A percentile compares a stretch with the other conserved stretches of the same genome.
Conservation (phyloP, 2,329 filamentous ascomycete species). For the Amesomyces nigricolor region DNA sequence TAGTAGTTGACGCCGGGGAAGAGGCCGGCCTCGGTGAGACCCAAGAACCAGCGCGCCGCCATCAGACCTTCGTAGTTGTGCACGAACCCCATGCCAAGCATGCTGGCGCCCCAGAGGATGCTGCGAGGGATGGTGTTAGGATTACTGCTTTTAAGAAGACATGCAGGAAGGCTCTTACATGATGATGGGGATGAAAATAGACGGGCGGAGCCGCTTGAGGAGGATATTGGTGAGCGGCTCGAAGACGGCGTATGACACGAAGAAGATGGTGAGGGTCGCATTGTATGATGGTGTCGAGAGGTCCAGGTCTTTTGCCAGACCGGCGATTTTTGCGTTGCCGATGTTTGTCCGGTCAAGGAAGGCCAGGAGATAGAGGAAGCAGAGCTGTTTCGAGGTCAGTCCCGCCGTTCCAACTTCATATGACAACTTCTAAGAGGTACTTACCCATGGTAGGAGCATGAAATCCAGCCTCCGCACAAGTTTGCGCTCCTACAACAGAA, state of each 20-base stretch:
- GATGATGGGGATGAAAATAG: constrained; percentile 73
- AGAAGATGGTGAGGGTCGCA: constrained; percentile 73
- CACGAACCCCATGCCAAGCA: constrained; percentile 65
- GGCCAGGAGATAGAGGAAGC: constrained; percentile 66
- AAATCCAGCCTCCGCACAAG: constrained; percentile 31
- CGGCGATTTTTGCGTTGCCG: constrained; percentile 60
- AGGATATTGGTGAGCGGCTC: constrained; percentile 75
- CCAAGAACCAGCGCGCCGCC: constrained; percentile 65
- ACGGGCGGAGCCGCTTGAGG: constrained; percentile 69
- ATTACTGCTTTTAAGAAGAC: not conserved
- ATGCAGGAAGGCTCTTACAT: constrained; percentile 51
- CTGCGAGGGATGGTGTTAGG: constrained; percentile 29
- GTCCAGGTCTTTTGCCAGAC: constrained; percentile 49
- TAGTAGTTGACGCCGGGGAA: constrained; percentile 67
- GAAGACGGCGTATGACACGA: constrained; percentile 76
- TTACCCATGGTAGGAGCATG: constrained; percentile 35
- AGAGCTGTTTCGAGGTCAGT: constrained; percentile 44
- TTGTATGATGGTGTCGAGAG: constrained; percentile 66
- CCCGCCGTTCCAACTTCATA: not conserved
- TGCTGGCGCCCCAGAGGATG: constrained; percentile 59
- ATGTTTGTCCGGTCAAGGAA: constrained; percentile 76
- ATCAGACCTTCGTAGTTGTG: constrained; percentile 59
- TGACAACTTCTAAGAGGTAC: not conserved
- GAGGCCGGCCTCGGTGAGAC: constrained; percentile 67
- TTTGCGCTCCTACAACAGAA: constrained; percentile 31